Percentiles rank a stretch among this genome's conserved stretches.
Evolutionary conservation across 2,329 filamentous ascomycete species (phyloP).

Genomic region (Pseudocercospora fijiensis): DNA sequence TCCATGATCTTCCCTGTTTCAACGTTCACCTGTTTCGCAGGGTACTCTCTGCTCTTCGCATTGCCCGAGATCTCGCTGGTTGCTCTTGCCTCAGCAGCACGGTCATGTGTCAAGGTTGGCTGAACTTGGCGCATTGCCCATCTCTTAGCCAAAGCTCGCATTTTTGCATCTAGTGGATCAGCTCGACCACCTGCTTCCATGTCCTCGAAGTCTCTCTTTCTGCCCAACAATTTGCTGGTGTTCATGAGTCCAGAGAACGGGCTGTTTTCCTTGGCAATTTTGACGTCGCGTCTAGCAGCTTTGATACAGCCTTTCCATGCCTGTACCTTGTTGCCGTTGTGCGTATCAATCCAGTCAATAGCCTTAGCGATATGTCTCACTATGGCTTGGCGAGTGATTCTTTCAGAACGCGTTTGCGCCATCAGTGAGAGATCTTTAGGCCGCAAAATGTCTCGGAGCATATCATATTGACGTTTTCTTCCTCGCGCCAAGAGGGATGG

Average conservation of each 20-base stretch:
- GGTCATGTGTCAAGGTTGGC: not conserved
- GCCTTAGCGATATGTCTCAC: not conserved
- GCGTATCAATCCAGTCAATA: not conserved
- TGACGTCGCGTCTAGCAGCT: not conserved
- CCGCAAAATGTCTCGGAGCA: not conserved
- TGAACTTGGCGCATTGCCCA: not conserved
- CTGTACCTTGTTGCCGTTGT: not conserved
- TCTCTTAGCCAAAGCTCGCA: not conserved
- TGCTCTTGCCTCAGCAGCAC: not conserved
- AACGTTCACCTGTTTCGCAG: not conserved
- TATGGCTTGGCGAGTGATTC: not conserved
- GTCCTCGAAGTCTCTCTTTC: not conserved
- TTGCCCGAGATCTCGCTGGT: not conserved
- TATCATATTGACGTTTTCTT: not conserved
- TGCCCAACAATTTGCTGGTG: not conserved
- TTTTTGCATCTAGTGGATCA: not conserved
- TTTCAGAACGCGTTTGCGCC: not conserved
- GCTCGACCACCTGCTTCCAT: not conserved
- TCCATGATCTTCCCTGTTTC: not conserved
- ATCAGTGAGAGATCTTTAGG: not conserved
- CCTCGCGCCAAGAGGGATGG: not conserved
- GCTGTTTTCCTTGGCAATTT: not conserved
- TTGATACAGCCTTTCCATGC: not conserved
- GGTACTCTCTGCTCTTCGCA: not conserved
- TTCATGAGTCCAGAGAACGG: not conserved